A percentile compares a stretch with the other conserved stretches of the same genome.
These are phyloP conservation scores for Mortierella sp. DNA, from an alignment of 371 early-diverging fungal genomes.

Conservation along the genomic window DNA sequence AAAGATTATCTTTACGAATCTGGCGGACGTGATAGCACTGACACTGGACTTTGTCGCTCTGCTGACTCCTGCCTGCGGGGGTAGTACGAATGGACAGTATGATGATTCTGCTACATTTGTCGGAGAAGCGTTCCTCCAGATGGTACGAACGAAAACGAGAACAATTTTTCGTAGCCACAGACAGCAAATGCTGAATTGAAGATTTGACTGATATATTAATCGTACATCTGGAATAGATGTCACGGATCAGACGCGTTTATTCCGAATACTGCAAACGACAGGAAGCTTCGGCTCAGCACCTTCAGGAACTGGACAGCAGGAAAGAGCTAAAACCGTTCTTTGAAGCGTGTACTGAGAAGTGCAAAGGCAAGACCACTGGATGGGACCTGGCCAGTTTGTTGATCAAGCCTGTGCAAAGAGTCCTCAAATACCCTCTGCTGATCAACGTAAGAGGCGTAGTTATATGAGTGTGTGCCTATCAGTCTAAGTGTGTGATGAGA, in stretches of 20 bases:
- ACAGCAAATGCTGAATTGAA: too few relatives aligned
- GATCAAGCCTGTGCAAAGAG: slow-evolving; percentile 90
- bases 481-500: too few relatives aligned
- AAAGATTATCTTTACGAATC: slow-evolving; percentile 71
- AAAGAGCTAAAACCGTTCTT: slow-evolving; percentile 63
- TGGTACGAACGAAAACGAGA: too few relatives aligned
- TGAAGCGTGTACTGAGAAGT: slow-evolving; percentile 65
- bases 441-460: slow-evolving; percentile 59
- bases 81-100: slow-evolving; percentile 15
- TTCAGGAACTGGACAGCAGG: slow-evolving; percentile 68
- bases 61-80: slow-evolving; percentile 61
- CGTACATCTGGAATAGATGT: slow-evolving; percentile 52
- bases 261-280: slow-evolving; percentile 83
- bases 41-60: slow-evolving; percentile 60
- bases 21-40: slow-evolving; percentile 66
- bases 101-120: slow-evolving; percentile 56
- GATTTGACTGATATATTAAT: too few relatives aligned
- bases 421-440: slow-evolving; percentile 86
- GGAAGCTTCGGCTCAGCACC: slow-evolving; percentile 69
- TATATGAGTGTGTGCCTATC: too few relatives aligned
- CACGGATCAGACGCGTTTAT: slow-evolving; percentile 69
- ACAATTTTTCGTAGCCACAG: too few relatives aligned
- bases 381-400: slow-evolving; percentile 86
- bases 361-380: slow-evolving; percentile 74
- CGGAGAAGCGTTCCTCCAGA: slow-evolving; percentile 67